These are phyloP conservation scores for Entrophospora sp. DNA, from an alignment of 192 early-diverging fungal genomes.

Conservation along the genomic window DNA sequence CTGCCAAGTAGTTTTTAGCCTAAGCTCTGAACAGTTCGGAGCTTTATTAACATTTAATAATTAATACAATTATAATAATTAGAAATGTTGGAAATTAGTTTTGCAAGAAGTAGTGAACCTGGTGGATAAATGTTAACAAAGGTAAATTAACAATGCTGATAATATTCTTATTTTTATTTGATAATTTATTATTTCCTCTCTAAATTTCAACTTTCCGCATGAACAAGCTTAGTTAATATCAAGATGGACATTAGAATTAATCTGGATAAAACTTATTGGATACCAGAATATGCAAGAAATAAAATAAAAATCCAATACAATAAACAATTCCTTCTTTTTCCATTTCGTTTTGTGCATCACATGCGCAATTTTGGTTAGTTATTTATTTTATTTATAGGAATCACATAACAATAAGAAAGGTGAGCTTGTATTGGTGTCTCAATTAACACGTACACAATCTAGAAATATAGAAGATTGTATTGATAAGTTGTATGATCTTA, in stretches of 20 bases:
- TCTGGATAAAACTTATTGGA: slow-evolving; percentile 57
- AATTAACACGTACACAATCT: slow-evolving; percentile 63
- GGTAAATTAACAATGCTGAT: too few relatives aligned
- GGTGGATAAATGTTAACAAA: slow-evolving; percentile 94
- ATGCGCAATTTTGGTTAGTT: too few relatives aligned
- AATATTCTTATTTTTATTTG: background rate
- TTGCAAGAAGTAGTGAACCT: slow-evolving; percentile 71
- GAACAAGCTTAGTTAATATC: slow-evolving; percentile 53
- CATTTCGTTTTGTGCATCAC: too few relatives aligned
- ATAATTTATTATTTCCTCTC: background rate
- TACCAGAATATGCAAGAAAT: slow-evolving; percentile 62
- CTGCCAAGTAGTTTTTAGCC: too few relatives aligned
- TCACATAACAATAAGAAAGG: slow-evolving; percentile 56
- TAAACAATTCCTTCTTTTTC: too few relatives aligned
- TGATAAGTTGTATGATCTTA: slow-evolving; percentile 52
- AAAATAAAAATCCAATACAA: slow-evolving; percentile 46
- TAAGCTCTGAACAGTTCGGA: too few relatives aligned
- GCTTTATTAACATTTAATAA: too few relatives aligned
- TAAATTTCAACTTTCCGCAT: background rate
- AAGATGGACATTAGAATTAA: slow-evolving; percentile 76
- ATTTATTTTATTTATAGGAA: slow-evolving; percentile 27
- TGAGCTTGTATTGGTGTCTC: slow-evolving; percentile 69
- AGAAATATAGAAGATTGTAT: slow-evolving; percentile 77
- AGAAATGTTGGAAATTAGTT: slow-evolving; percentile 44
- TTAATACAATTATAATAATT: too few relatives aligned